Evolutionary conservation across 1,284 basidiomycete genomes (phyloP).

Genomic region (Ustilago loliicola): DNA sequence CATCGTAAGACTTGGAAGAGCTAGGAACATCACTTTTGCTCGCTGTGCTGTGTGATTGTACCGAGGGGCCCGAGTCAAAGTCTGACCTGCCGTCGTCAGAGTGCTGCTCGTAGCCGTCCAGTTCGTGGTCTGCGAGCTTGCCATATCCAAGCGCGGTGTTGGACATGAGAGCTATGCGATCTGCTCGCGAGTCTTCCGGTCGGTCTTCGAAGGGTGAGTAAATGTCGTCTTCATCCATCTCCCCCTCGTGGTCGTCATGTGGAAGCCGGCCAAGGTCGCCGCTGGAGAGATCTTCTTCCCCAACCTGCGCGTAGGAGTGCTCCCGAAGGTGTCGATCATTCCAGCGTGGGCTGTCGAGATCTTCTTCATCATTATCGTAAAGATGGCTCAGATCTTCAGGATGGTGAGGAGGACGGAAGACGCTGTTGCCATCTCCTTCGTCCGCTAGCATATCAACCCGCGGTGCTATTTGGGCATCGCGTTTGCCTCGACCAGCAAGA

Average conservation of each 20-base stretch:
- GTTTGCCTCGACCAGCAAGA: slow-evolving; percentile 53
- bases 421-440: slow-evolving; percentile 51
- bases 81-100: slow-evolving; percentile 34
- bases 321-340: slow-evolving; percentile 29
- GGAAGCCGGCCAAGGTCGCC: slow-evolving; percentile 37
- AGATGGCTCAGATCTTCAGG: slow-evolving; percentile 1
- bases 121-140: slow-evolving; percentile 29
- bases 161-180: slow-evolving; percentile 3
- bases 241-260: slow-evolving; percentile 23
- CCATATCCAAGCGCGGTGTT: slow-evolving; percentile 22
- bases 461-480: slow-evolving; percentile 26
- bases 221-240: slow-evolving; percentile 28
- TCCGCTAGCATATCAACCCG: slow-evolving; percentile 68
- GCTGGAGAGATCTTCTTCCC: slow-evolving; percentile 35
- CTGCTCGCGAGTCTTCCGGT: slow-evolving; percentile 10
- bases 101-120: slow-evolving; percentile 23
- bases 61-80: slow-evolving; percentile 33
- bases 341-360: slow-evolving; percentile 25
- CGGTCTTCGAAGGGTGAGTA: slow-evolving; percentile 61
- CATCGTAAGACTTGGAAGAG: slow-evolving; percentile 30
- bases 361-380: slow-evolving; percentile 38
- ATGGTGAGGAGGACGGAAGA: slow-evolving; percentile 19
- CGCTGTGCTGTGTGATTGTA: slow-evolving; percentile 45
- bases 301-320: slow-evolving; percentile 36
- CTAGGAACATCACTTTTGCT: slow-evolving; percentile 42